A percentile compares a stretch with the other conserved stretches of the same genome.
These are phyloP conservation scores for Ustilago xerochloae DNA, from an alignment of 1,284 basidiomycete genomes.

Conservation along the genomic window DNA sequence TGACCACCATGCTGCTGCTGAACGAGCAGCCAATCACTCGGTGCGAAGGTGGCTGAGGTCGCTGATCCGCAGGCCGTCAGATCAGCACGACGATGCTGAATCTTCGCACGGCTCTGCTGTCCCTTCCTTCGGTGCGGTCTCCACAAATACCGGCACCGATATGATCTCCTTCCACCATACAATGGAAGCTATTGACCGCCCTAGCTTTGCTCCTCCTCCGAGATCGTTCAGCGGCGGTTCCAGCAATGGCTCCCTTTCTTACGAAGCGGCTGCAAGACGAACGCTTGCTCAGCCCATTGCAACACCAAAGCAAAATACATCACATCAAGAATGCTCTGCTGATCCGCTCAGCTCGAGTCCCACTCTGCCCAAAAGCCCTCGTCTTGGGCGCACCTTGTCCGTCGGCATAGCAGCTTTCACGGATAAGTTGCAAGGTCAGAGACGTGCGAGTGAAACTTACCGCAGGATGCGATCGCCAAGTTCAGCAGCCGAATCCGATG, in stretches of 20 bases:
- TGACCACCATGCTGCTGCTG: conserved; percentile 1
- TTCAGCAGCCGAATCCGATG: conserved; percentile 1
- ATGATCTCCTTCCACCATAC: conserved; percentile 52
- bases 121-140: background rate
- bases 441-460: conserved; percentile 38
- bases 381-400: conserved; percentile 17
- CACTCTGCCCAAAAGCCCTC: conserved; percentile 23
- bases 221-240: conserved; percentile 44
- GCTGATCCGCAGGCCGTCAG: conserved; percentile 17
- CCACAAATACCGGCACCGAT: conserved; percentile 5
- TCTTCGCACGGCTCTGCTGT: background rate
- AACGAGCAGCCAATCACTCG: conserved; percentile 12
- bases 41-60: conserved; percentile 38
- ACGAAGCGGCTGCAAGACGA: conserved; percentile 21
- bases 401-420: conserved; percentile 26
- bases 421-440: conserved; percentile 26
- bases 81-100: background rate
- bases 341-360: conserved; percentile 11
- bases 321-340: background rate
- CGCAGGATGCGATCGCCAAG: conserved; percentile 36
- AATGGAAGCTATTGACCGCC: conserved; percentile 26
- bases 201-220: conserved; percentile 24
- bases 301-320: conserved; percentile 3
- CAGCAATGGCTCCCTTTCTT: conserved; percentile 10
- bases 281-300: conserved; percentile 28